These are phyloP conservation scores for Calvatia gigantea DNA, from an alignment of 768 basidiomycete genomes.

Conservation along the genomic window DNA sequence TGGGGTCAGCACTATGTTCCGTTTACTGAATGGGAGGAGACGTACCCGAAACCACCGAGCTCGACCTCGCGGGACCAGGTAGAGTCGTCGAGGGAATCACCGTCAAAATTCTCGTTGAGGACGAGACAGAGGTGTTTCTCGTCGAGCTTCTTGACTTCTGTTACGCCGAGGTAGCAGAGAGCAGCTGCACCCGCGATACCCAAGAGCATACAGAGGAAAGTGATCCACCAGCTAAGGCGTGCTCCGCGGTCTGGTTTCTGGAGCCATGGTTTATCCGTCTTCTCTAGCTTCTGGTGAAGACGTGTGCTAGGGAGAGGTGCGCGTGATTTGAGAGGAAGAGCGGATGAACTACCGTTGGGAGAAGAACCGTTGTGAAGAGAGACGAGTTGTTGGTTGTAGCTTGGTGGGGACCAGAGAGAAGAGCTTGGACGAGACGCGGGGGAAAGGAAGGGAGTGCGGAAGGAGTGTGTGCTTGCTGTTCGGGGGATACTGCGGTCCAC, in stretches of 20 bases:
- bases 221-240: constrained; percentile 39
- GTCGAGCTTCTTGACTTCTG: constrained; percentile 37
- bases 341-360: constrained; percentile 13
- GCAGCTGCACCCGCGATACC: constrained; percentile 50
- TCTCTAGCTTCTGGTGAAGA: constrained; percentile 46
- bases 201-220: constrained; percentile 48
- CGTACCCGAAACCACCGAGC: constrained; percentile 70
- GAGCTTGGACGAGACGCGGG: constrained; percentile 66
- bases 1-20: constrained; percentile 1
- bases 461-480: constrained; percentile 41
- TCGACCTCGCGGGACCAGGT: constrained; percentile 70
- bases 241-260: constrained; percentile 32
- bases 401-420: constrained; percentile 59
- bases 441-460: constrained; percentile 68
- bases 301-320: constrained; percentile 47
- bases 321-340: constrained; percentile 23
- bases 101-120: constrained; percentile 65
- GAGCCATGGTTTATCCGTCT: constrained; percentile 62
- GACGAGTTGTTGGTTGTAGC: constrained; percentile 27
- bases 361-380: constrained; percentile 12
- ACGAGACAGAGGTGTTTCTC: constrained; percentile 54
- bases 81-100: constrained; percentile 38
- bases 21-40: background rate
- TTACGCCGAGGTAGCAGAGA: constrained; percentile 53
- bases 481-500: constrained; percentile 30